A percentile compares a stretch with the other conserved stretches of the same genome.
Evolutionary conservation across 768 basidiomycete genomes (phyloP).

Genomic region (Dioszegia aurantiaca): DNA sequence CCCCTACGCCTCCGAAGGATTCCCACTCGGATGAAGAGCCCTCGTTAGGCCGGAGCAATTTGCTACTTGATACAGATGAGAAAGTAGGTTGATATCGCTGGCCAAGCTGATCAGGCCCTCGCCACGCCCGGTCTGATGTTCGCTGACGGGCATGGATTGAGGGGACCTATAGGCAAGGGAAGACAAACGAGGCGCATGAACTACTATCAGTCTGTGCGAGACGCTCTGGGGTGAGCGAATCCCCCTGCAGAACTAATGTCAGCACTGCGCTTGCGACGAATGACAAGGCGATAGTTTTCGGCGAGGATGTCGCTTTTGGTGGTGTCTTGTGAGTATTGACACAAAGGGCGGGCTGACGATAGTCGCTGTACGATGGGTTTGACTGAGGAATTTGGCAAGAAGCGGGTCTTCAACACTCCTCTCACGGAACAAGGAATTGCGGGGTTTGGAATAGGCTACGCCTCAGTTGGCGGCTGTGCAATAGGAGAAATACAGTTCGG

Average conservation of each 20-base stretch:
- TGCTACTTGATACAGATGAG: conserved; percentile 15
- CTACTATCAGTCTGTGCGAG: conserved; percentile 84
- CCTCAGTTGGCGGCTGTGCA: conserved; percentile 88
- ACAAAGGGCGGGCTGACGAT: neutral
- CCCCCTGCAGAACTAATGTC: neutral
- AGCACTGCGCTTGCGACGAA: conserved; percentile 82
- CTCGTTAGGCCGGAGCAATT: conserved; percentile 15
- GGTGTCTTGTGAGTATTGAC: conserved; percentile 65
- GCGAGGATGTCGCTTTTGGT: conserved; percentile 82
- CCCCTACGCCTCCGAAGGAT: conserved; percentile 15
- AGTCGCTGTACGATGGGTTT: conserved; percentile 83
- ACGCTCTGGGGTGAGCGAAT: conserved; percentile 70
- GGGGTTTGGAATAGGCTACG: conserved; percentile 88
- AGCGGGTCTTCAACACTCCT: conserved; percentile 94
- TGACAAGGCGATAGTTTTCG: conserved; percentile 82
- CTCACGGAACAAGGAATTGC: conserved; percentile 71
- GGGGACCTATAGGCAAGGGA: conserved; percentile 57
- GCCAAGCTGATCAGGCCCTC: conserved; percentile 32
- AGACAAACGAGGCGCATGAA: conserved; percentile 94
- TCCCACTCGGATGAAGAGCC: conserved; percentile 20
- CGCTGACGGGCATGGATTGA: conserved; percentile 45
- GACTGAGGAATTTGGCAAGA: conserved; percentile 86
- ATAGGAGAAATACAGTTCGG: conserved; percentile 76
- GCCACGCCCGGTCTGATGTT: conserved; percentile 41
- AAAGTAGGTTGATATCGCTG: conserved; percentile 5